phyloP scores from a whole-genome alignment of 768 basidiomycete genomes.

The Boletus tylopilopsis region DNA sequence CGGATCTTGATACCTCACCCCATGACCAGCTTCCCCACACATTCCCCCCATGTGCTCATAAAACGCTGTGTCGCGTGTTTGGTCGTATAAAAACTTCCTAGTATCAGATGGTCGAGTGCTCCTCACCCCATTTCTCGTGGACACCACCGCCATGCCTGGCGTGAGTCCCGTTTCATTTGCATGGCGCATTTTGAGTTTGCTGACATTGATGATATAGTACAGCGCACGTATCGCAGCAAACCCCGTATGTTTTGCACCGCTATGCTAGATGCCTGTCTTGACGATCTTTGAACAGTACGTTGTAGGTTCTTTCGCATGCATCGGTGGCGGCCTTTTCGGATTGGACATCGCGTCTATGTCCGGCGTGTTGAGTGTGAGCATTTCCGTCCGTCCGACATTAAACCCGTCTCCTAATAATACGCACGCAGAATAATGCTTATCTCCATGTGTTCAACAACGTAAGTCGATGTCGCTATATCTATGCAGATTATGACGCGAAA shows the following conservation, averaged over 20 bases:
- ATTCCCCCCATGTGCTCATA: conserved; percentile 6
- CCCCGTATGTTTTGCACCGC: conserved; percentile 37
- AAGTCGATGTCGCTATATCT: not conserved
- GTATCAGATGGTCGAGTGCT: not conserved
- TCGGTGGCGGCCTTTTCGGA: conserved; percentile 76
- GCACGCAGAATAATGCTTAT: conserved; percentile 27
- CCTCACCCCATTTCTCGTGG: not conserved
- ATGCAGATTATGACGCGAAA: conserved; percentile 4
- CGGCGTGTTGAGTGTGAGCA: conserved; percentile 56
- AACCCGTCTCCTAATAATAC: not conserved
- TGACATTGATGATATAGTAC: conserved; percentile 37
- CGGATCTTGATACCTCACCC: conserved; percentile 2
- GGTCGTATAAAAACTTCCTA: conserved; percentile 12
- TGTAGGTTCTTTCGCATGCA: conserved; percentile 78
- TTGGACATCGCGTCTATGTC: conserved; percentile 84
- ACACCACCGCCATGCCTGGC: conserved; percentile 19
- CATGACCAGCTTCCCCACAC: conserved; percentile 1
- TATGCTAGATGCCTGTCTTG: not conserved
- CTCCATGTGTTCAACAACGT: conserved; percentile 24
- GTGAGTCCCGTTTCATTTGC: conserved; percentile 13
- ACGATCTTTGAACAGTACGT: conserved; percentile 51
- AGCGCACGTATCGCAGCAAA: conserved; percentile 53
- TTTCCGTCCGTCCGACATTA: not conserved
- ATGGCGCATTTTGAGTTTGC: not conserved
- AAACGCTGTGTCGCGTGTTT: not conserved